Evolutionary conservation across 768 basidiomycete species (phyloP).

Genomic region (Leccinum disarticulatum): DNA sequence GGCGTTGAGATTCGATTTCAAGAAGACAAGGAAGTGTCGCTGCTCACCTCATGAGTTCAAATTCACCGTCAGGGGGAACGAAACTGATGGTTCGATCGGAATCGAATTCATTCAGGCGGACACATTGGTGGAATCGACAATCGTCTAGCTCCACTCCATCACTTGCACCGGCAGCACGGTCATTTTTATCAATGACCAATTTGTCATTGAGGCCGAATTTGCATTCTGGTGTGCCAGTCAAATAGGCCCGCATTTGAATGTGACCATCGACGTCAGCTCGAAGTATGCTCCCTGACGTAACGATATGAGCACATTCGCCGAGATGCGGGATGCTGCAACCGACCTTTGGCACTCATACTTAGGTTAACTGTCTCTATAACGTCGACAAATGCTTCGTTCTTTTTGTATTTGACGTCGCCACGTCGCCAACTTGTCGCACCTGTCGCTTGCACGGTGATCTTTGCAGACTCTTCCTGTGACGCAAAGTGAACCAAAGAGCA

Average conservation of each 20-base stretch:
- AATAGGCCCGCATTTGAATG: slow-evolving; percentile 96
- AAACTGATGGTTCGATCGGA: slow-evolving; percentile 93
- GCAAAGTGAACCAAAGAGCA: slow-evolving; percentile 1
- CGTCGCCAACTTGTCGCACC: slow-evolving; percentile 95
- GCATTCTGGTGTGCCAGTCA: slow-evolving; percentile 96
- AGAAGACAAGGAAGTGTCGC: not conserved
- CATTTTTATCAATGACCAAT: slow-evolving; percentile 87
- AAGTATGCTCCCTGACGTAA: slow-evolving; percentile 70
- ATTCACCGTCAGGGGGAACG: slow-evolving; percentile 97
- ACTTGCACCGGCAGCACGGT: slow-evolving; percentile 47
- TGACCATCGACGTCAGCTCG: slow-evolving; percentile 98
- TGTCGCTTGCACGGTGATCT: slow-evolving; percentile 96
- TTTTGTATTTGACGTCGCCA: slow-evolving; percentile 96
- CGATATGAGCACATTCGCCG: slow-evolving; percentile 1
- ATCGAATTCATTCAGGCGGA: slow-evolving; percentile 92
- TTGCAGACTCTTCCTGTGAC: slow-evolving; percentile 89
- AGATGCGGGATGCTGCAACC: not conserved
- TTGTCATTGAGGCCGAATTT: slow-evolving; percentile 99
- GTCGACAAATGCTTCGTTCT: slow-evolving; percentile 99
- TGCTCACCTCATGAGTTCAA: slow-evolving; percentile 91
- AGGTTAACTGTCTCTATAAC: slow-evolving; percentile 96
- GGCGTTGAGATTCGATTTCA: slow-evolving; percentile 1
- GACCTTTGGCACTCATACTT: slow-evolving; percentile 94
- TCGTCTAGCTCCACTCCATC: slow-evolving; percentile 96
- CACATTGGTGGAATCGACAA: slow-evolving; percentile 98